Evolutionary conservation across 1,284 basidiomycete genomes (phyloP), one percentile per base, ranked within the genome.

Genomic region (Rhizopogon parksii): DNA sequence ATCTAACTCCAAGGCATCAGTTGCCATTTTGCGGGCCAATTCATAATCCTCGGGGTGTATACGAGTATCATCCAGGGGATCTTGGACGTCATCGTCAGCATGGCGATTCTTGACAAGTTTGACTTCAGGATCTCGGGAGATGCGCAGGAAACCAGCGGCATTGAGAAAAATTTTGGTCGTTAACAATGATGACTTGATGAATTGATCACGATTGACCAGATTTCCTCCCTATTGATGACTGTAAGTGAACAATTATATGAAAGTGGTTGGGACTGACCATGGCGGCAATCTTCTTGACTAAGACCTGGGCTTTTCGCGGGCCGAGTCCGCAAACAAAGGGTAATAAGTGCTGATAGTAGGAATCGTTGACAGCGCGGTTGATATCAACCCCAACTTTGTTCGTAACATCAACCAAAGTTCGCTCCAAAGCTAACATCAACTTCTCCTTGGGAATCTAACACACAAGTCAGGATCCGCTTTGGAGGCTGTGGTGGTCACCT

Each of bases 31-130:
- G 40, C 93, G 85, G 1, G 96, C 95, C 50, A 98, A 80, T 61
- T 97, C 93, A 67, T 99, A 99, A 70, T 99, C 95, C 68, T 97
- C 94, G 0, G 93, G 93, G 67, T 99, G 96, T 55, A 99, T 93
- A 12, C 96, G 88, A 19, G 95, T 99, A 62, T 87, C 85, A 66
- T 99, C 96, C 40, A 99, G 76, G 3, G 94, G 91, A 68, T 99
- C 95, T 9, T 89, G 85, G 9, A 80, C 75, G 53, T 84, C 79
- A 50, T 87, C 83, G 47, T 87, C 82, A 45, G 83, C 79, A 53
- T 80, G 79, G 17, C 89, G 79, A 59, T 83, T 79, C 65, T 88
- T 87, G 36, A 74, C 64, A 36, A 75, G 70, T 50, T 78, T 79
- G 35, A 79, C 75, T 50, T 83, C 79, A 42, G 75, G 66, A 55